Evolutionary conservation across 2,329 filamentous ascomycete species (phyloP).

Genomic region (Davidsoniella australis): DNA sequence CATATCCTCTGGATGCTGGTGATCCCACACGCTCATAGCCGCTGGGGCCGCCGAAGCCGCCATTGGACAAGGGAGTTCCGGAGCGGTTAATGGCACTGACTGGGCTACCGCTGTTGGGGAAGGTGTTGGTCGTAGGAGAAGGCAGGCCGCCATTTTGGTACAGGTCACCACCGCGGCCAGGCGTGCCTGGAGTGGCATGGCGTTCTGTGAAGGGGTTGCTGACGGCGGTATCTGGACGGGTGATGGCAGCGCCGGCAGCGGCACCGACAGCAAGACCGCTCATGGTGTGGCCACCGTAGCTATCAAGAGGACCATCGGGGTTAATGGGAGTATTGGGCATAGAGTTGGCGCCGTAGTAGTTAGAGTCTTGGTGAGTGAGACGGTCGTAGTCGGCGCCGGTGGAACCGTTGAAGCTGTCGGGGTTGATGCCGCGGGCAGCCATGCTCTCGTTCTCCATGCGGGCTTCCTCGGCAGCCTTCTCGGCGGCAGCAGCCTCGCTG

Average conservation of each 20-base stretch:
- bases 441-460: constrained; percentile 34
- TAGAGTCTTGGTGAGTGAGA: constrained; percentile 16
- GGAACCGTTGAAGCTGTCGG: constrained; percentile 26
- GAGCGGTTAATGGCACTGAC: not conserved
- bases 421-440: constrained; percentile 29
- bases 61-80: not conserved
- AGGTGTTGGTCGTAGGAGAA: not conserved
- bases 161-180: not conserved
- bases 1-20: constrained; percentile 6
- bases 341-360: constrained; percentile 15
- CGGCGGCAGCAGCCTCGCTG: constrained; percentile 31
- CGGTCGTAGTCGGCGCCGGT: constrained; percentile 23
- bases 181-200: constrained; percentile 1
- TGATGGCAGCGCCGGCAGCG: constrained; percentile 1
- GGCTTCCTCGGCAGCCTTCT: constrained; percentile 28
- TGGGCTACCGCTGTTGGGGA: not conserved
- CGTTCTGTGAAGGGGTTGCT: constrained; percentile 5
- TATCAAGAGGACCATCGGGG: constrained; percentile 15
- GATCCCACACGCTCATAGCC: constrained; percentile 3
- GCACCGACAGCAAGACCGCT: constrained; percentile 14
- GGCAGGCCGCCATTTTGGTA: constrained; percentile 9
- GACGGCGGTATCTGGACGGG: not conserved
- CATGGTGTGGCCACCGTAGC: constrained; percentile 18
- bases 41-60: not conserved
- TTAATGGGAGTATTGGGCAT: constrained; percentile 11